These are phyloP conservation scores for Fusarium sp. DNA, from an alignment of 2,329 filamentous ascomycete genomes.

Conservation along the genomic window DNA sequence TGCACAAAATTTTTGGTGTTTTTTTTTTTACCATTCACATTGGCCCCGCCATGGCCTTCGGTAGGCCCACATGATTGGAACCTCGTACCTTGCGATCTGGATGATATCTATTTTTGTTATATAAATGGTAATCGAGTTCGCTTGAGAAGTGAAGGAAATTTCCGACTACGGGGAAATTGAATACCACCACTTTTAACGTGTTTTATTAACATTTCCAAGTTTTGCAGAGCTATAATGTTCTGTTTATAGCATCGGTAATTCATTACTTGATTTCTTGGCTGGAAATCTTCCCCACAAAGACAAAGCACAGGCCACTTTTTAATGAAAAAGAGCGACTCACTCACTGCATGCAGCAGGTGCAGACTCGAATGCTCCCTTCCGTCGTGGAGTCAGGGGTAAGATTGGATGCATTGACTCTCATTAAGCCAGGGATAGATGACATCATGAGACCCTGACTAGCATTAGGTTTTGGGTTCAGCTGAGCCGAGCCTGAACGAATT, in stretches of 20 bases:
- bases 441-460: constrained; percentile 43
- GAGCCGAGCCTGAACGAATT: constrained; percentile 4
- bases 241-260: not conserved
- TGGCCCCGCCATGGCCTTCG: not conserved
- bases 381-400: constrained; percentile 36
- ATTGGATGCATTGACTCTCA: constrained; percentile 19
- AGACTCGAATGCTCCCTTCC: constrained; percentile 16
- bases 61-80: constrained; percentile 10
- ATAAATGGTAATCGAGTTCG: not conserved
- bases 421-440: constrained; percentile 34
- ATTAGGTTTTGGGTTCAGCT: constrained; percentile 34
- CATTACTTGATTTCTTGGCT: constrained; percentile 24
- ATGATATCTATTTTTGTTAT: not conserved
- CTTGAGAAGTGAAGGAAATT: not conserved
- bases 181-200: not conserved
- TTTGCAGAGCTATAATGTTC: constrained; percentile 11
- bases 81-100: not conserved
- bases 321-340: constrained; percentile 35
- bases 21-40: constrained; percentile 22
- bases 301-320: constrained; percentile 34
- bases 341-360: constrained; percentile 23
- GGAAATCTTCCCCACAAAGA: constrained; percentile 35
- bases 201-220: not conserved
- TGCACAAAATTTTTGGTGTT: constrained; percentile 49
- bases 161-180: not conserved